Conservation (phyloP, 495 filamentous ascomycete species). For the Letharia columbiana region DNA sequence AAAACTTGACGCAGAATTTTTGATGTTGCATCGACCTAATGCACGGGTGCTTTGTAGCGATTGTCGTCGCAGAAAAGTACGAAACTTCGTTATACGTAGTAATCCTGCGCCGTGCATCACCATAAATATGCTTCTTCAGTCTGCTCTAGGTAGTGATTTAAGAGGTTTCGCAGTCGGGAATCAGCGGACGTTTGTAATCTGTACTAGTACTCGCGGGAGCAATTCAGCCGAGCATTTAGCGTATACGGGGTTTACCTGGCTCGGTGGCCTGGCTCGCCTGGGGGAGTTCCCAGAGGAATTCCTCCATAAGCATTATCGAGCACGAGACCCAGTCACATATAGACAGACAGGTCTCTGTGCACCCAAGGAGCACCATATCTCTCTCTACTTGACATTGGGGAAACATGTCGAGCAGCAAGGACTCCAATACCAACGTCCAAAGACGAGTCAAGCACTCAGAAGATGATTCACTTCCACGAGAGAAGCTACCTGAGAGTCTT, state of each 20-base stretch:
- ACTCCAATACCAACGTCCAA: conserved; percentile 13
- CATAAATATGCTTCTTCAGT: not conserved
- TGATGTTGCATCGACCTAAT: not conserved
- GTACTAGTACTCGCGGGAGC: too few relatives aligned
- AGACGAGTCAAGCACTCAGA: conserved; percentile 10
- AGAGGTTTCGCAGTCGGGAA: too few relatives aligned
- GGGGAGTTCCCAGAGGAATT: not conserved
- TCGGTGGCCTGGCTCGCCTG: not conserved
- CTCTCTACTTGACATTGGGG: not conserved
- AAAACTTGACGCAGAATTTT: not conserved
- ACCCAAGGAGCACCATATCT: not conserved
- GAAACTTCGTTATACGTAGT: not conserved
- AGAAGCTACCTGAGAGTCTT: conserved; percentile 57
- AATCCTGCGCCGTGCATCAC: not conserved
- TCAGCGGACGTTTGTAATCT: too few relatives aligned
- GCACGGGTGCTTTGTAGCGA: not conserved
- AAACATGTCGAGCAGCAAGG: conserved; percentile 19
- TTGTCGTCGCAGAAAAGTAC: not conserved
- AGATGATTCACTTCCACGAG: conserved; percentile 30
- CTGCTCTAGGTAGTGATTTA: too few relatives aligned
- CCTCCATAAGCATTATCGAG: not conserved
- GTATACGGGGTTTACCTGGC: too few relatives aligned
- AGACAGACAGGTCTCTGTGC: not conserved
- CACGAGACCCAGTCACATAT: not conserved
- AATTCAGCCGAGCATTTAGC: too few relatives aligned